phyloP scores from a whole-genome alignment of 2,329 filamentous ascomycete species.

The Xenosphaeropsis pyriputrescens region DNA sequence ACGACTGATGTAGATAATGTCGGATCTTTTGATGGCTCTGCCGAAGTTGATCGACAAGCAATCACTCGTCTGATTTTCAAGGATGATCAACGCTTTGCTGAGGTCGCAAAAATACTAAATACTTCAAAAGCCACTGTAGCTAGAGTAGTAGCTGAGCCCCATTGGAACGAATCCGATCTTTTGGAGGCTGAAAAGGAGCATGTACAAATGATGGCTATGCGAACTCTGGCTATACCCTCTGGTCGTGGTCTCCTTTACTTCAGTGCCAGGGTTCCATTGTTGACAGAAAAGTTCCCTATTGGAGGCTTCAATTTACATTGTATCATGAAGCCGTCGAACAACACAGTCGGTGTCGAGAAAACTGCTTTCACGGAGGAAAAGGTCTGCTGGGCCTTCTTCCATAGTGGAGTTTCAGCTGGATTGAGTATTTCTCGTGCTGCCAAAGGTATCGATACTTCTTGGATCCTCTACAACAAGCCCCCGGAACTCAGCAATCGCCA shows the following conservation, averaged over 20 bases:
- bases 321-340: conserved; percentile 80
- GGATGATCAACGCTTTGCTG: conserved; percentile 78
- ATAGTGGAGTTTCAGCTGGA: conserved; percentile 87
- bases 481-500: conserved; percentile 89
- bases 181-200: conserved; percentile 87
- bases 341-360: conserved; percentile 87
- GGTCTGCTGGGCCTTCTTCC: conserved; percentile 97
- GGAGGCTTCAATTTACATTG: conserved; percentile 86
- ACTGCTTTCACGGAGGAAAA: conserved; percentile 84
- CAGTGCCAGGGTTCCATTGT: conserved; percentile 69
- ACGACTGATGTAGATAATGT: conserved; percentile 39
- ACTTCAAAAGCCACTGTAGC: conserved; percentile 68
- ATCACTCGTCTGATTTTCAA: conserved; percentile 81
- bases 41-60: conserved; percentile 69
- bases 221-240: conserved; percentile 77
- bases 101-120: conserved; percentile 74
- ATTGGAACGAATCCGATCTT: conserved; percentile 74
- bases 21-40: conserved; percentile 58
- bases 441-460: conserved; percentile 92
- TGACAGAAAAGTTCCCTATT: conserved; percentile 85
- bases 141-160: conserved; percentile 59
- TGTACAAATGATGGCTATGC: conserved; percentile 70
- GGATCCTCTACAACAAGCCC: conserved; percentile 98
- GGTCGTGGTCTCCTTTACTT: conserved; percentile 83
- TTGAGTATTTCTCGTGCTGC: conserved; percentile 80